Base-by-base conservation (phyloP, 73 alveolate species). In the Stentor roeselii region DNA sequence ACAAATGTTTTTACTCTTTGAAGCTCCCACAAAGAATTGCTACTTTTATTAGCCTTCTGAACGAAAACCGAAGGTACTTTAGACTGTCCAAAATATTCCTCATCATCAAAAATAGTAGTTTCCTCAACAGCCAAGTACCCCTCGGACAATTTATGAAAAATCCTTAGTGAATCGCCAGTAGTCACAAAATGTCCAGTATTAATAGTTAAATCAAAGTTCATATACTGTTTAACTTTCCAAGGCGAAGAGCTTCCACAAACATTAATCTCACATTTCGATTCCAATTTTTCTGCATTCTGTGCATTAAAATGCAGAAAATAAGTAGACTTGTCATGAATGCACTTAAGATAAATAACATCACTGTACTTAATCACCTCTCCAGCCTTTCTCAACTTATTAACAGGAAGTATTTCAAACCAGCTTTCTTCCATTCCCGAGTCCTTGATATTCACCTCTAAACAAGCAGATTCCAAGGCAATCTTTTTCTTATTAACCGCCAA, bases 401-500 rank as follows among this genome's bases (percentile, higher is more conserved):
- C 80, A 21, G 80, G 80, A 32, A 67, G 41, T 1, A 67, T 67
- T 67, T 67, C 80, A 67, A 67, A 67, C 37, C 80, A 67, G 11
- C 41, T 67, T 1, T 67, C 41, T 32, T 67, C 80, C 27, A 15
- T 67, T n/a, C 80, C 80, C 34, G 21, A n/a, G 34, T 67, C 37
- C 21, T 34, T 32, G 14, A 67, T 67, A 1, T 21, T 30, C 21
- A 67, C 41, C 34, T 67, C 41, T 67, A 67, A 67, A 67, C 80
- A 67, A 0, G 42, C 80, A 21, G 80, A 27, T 32, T 67, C 80
- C 37, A 67, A 34, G 0, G 80, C 80, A 30, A 67, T 67, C 21
- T 32, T 67, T 30, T 67, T n/a, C 27, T 36, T 32, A 34, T 34
- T 67, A 1, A 67, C 80, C 1, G n/a, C 14, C 11, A 67, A 21